These are phyloP conservation scores for Bombardia bombarda DNA, from an alignment of 495 filamentous ascomycete genomes.

Conservation along the genomic window DNA sequence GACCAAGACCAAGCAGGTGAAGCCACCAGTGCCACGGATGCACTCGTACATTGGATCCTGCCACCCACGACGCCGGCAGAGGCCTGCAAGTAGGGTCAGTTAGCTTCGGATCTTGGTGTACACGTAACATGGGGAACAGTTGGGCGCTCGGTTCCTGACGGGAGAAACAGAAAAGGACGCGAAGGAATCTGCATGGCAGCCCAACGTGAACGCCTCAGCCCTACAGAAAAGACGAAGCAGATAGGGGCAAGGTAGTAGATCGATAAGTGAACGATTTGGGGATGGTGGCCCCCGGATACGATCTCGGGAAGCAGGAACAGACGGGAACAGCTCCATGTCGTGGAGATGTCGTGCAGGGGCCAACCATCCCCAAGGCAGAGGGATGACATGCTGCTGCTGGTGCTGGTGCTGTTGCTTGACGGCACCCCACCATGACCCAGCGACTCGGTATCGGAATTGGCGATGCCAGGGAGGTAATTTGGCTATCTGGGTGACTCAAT, in stretches of 20 bases:
- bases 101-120: slow-evolving; percentile 31
- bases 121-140: too few relatives aligned
- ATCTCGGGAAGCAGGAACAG: slow-evolving; percentile 18
- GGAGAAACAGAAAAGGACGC: too few relatives aligned
- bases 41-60: slow-evolving; percentile 84
- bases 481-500: slow-evolving; percentile 7
- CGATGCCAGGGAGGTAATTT: not conserved
- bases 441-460: slow-evolving; percentile 11
- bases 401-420: too few relatives aligned
- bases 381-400: slow-evolving; percentile 19
- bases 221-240: slow-evolving; percentile 13
- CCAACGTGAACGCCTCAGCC: slow-evolving; percentile 33
- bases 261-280: slow-evolving; percentile 7
- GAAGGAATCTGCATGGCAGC: slow-evolving; percentile 39
- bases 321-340: slow-evolving; percentile 13
- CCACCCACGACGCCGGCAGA: slow-evolving; percentile 95
- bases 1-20: slow-evolving; percentile 85
- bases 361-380: slow-evolving; percentile 13
- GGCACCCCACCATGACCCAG: slow-evolving; percentile 16
- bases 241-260: slow-evolving; percentile 8
- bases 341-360: slow-evolving; percentile 20
- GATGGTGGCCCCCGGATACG: slow-evolving; percentile 15
- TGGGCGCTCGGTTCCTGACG: too few relatives aligned
- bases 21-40: slow-evolving; percentile 63
- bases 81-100: slow-evolving; percentile 54